These are phyloP conservation scores for Aspergillus puulaauensis DNA, from an alignment of 2,329 filamentous ascomycete species.

Conservation along the genomic window DNA sequence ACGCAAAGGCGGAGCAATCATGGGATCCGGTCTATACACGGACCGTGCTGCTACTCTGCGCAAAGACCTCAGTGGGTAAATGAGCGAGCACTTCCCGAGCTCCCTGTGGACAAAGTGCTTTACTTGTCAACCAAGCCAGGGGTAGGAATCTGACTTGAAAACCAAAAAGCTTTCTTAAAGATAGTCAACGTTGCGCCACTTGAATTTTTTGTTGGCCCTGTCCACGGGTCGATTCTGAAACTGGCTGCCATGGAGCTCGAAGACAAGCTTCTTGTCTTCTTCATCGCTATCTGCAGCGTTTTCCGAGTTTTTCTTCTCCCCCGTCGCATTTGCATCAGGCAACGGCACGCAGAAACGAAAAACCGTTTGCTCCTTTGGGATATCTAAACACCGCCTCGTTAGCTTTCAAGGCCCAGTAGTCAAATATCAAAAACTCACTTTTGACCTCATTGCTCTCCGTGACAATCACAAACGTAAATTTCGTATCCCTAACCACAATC, in stretches of 20 bases:
- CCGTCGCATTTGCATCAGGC: conserved; percentile 16
- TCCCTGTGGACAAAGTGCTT: not conserved
- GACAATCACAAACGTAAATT: conserved; percentile 81
- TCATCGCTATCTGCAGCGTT: conserved; percentile 17
- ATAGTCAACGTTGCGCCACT: conserved; percentile 73
- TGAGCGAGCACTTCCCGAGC: not conserved
- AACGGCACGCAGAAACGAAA: conserved; percentile 74
- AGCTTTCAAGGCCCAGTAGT: not conserved
- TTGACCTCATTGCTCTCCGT: conserved; percentile 71
- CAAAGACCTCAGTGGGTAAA: not conserved
- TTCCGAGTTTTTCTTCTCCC: conserved; percentile 14
- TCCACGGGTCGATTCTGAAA: conserved; percentile 82
- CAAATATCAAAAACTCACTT: conserved; percentile 42
- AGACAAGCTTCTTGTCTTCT: conserved; percentile 57
- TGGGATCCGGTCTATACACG: not conserved
- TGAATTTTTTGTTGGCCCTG: conserved; percentile 88
- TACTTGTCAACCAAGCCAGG: not conserved
- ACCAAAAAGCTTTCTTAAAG: conserved; percentile 54
- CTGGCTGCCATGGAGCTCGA: conserved; percentile 85
- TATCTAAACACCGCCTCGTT: conserved; percentile 40
- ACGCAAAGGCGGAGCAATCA: not conserved
- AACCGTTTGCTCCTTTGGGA: conserved; percentile 88
- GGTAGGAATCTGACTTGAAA: not conserved
- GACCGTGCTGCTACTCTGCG: not conserved
- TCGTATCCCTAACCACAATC: conserved; percentile 85